Conservation (phyloP, 176 grass and related monocot species). For the Typha latifolia region DNA sequence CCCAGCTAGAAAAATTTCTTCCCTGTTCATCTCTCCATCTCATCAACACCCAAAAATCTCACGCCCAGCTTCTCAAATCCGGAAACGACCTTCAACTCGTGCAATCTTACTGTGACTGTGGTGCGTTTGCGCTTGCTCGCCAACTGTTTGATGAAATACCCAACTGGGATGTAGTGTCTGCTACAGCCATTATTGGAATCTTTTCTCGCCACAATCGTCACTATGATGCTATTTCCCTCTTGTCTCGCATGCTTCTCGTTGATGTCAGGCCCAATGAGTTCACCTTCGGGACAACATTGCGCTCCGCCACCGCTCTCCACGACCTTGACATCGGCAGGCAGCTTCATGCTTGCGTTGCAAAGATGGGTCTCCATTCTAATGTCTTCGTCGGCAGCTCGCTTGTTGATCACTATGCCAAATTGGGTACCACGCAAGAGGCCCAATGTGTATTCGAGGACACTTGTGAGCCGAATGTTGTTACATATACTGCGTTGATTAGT, state of each 20-base stretch:
- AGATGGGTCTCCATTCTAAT: constrained; percentile 54
- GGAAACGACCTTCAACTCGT: constrained; percentile 1
- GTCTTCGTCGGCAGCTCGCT: constrained; percentile 77
- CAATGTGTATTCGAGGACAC: constrained; percentile 41
- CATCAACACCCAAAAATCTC: constrained; percentile 16
- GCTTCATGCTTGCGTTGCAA: constrained; percentile 58
- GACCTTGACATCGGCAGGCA: constrained; percentile 36
- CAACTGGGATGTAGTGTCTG: constrained; percentile 43
- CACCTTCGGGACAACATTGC: constrained; percentile 68
- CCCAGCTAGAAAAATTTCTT: background rate
- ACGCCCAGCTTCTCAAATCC: constrained; percentile 14
- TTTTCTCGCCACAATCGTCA: constrained; percentile 40
- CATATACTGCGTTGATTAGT: constrained; percentile 48
- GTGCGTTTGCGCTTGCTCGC: background rate
- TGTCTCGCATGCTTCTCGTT: constrained; percentile 31
- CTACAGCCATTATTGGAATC: constrained; percentile 44
- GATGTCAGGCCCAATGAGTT: constrained; percentile 57
- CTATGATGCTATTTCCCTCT: constrained; percentile 37
- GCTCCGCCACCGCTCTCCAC: constrained; percentile 38
- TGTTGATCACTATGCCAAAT: constrained; percentile 66
- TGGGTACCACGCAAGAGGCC: constrained; percentile 52
- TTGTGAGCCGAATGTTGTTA: constrained; percentile 55
- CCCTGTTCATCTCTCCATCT: background rate
- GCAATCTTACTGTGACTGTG: background rate
- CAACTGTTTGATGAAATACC: constrained; percentile 62